Percentiles rank a stretch among this genome's conserved stretches.
These are phyloP conservation scores for Candida peoriensis DNA, from an alignment of 805 yeast genomes.

Conservation along the genomic window DNA sequence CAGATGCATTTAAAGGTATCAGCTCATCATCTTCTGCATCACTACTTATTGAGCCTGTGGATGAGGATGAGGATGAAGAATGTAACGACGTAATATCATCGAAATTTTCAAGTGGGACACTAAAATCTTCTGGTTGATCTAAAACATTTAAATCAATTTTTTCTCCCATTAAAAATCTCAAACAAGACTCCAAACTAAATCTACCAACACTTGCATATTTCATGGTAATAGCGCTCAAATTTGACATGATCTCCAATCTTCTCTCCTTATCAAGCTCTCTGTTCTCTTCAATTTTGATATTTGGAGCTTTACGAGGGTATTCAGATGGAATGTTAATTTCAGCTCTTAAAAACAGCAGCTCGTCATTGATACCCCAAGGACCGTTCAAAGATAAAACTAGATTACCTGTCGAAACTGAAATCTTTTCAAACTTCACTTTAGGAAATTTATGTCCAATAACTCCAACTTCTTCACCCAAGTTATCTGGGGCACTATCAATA, in stretches of 20 bases:
- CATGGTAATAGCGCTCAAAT: slow-evolving; percentile 49
- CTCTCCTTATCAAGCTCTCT: slow-evolving; percentile 53
- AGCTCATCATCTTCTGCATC: slow-evolving; percentile 29
- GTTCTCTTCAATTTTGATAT: slow-evolving; percentile 71
- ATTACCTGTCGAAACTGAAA: slow-evolving; percentile 82
- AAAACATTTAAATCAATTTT: slow-evolving; percentile 42
- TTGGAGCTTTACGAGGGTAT: slow-evolving; percentile 65
- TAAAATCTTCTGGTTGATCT: slow-evolving; percentile 30
- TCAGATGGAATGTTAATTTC: slow-evolving; percentile 63
- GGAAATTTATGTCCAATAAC: slow-evolving; percentile 86
- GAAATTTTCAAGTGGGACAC: slow-evolving; percentile 30
- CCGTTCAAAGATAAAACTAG: slow-evolving; percentile 77
- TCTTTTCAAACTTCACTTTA: slow-evolving; percentile 77
- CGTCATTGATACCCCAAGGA: slow-evolving; percentile 51
- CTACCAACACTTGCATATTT: slow-evolving; percentile 51
- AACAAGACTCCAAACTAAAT: slow-evolving; percentile 76
- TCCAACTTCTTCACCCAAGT: slow-evolving; percentile 89
- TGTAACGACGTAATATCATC: slow-evolving; percentile 25
- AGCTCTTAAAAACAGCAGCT: slow-evolving; percentile 59
- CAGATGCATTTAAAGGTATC: slow-evolving; percentile 14
- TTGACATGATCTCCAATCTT: slow-evolving; percentile 44
- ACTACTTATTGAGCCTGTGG: slow-evolving; percentile 25
- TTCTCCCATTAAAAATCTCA: slow-evolving; percentile 80
- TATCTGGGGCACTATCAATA: slow-evolving; percentile 42
- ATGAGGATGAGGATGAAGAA: slow-evolving; percentile 23